Conservation (phyloP, 2,329 filamentous ascomycete genomes). For the Fusarium clavum region DNA sequence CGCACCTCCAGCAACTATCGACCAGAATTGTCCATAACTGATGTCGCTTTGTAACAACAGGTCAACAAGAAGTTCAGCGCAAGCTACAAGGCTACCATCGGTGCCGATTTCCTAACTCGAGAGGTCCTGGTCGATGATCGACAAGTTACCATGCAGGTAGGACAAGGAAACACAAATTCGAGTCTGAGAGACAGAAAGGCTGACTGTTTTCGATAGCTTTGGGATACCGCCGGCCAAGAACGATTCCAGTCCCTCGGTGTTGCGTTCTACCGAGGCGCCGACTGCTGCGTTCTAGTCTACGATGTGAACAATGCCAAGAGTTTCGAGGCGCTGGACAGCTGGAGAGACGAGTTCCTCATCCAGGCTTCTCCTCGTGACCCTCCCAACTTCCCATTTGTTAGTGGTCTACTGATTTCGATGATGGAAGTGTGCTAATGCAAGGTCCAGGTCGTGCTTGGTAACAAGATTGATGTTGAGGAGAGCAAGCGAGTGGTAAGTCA, state of each 20-base stretch:
- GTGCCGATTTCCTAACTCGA: constrained; percentile 97
- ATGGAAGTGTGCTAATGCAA: constrained; percentile 35
- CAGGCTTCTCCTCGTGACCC: constrained; percentile 97
- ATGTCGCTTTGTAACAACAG: constrained; percentile 59
- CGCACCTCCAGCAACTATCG: constrained; percentile 50
- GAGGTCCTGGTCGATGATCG: constrained; percentile 97
- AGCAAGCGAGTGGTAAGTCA: constrained; percentile 84
- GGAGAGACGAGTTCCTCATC: constrained; percentile 98
- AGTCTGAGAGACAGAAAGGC: not conserved
- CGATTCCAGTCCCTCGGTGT: constrained; percentile 97
- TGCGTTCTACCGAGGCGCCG: constrained; percentile 95
- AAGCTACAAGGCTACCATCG: constrained; percentile 99
- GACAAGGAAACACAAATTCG: constrained; percentile 27
- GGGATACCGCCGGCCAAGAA: constrained; percentile 98
- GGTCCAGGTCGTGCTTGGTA: constrained; percentile 86
- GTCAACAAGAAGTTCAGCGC: constrained; percentile 99
- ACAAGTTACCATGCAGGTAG: constrained; percentile 97
- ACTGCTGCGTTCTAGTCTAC: constrained; percentile 98
- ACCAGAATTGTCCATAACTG: constrained; percentile 22
- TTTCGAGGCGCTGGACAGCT: constrained; percentile 97
- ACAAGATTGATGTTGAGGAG: constrained; percentile 99
- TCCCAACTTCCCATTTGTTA: constrained; percentile 96
- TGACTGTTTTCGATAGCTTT: constrained; percentile 71
- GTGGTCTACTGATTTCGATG: constrained; percentile 50
- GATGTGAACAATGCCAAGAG: constrained; percentile 99